Conservation (phyloP, 2,329 filamentous ascomycete species). For the Cercospora sp. region DNA sequence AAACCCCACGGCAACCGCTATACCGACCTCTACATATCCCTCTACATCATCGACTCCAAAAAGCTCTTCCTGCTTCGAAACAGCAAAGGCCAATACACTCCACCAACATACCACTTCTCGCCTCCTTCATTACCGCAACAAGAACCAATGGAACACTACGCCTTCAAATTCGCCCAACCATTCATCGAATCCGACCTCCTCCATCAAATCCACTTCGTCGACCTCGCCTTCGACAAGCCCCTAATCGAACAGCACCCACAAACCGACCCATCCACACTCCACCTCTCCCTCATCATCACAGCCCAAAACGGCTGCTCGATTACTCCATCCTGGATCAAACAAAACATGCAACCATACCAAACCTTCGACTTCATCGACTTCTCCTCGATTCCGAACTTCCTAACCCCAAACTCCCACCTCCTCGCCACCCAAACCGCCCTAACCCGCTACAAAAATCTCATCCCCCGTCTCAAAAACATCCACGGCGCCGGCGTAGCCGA, state of each 20-base stretch:
- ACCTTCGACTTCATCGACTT: background rate
- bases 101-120: background rate
- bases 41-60: slow-evolving; percentile 2
- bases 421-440: background rate
- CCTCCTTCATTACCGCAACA: background rate
- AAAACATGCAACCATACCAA: background rate
- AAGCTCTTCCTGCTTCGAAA: background rate
- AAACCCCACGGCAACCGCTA: background rate
- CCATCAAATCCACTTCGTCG: slow-evolving; percentile 1
- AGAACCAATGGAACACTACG: background rate
- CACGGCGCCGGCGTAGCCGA: slow-evolving; percentile 1
- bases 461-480: background rate
- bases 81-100: background rate
- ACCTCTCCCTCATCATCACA: background rate
- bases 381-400: background rate
- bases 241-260: background rate
- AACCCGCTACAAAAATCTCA: background rate
- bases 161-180: background rate
- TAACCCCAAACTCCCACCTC: too few species aligned
- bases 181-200: background rate
- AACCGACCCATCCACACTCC: background rate
- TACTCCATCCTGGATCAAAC: background rate
- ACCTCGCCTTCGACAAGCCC: slow-evolving; percentile 2
- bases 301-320: background rate
- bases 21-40: background rate